Conservation (phyloP, 768 basidiomycete genomes). For the Tephrocybe sp. region DNA sequence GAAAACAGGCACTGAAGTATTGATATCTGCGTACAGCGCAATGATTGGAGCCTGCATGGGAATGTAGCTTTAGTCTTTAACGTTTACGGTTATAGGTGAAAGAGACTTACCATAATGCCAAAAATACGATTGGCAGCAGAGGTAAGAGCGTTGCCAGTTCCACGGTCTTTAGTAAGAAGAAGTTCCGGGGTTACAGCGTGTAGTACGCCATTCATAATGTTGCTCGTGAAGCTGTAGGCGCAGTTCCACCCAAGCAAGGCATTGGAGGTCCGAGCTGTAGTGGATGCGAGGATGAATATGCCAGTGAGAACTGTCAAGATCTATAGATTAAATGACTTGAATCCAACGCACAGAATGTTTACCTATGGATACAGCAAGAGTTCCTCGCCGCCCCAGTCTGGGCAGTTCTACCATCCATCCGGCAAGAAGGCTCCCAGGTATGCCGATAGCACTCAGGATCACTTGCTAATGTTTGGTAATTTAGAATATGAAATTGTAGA, state of each 20-base stretch:
- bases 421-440: constrained; percentile 71
- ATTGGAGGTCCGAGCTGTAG: constrained; percentile 68
- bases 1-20: constrained; percentile 68
- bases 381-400: constrained; percentile 61
- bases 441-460: constrained; percentile 63
- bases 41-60: constrained; percentile 60
- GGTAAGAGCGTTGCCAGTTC: constrained; percentile 67
- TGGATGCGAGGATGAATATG: constrained; percentile 69
- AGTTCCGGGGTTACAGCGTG: constrained; percentile 71
- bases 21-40: constrained; percentile 63
- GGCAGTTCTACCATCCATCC: constrained; percentile 70
- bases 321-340: constrained; percentile 21
- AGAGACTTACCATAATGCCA: constrained; percentile 57
- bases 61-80: neutral
- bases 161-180: constrained; percentile 70
- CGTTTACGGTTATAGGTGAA: neutral
- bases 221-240: constrained; percentile 61
- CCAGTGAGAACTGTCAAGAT: constrained; percentile 60
- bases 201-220: constrained; percentile 75
- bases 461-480: constrained; percentile 47
- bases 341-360: constrained; percentile 25
- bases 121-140: constrained; percentile 62
- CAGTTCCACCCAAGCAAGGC: constrained; percentile 80
- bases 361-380: constrained; percentile 62
- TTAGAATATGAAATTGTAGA: neutral